Conservation (phyloP, 2,329 filamentous ascomycete species). For the Aspergillus sp. region DNA sequence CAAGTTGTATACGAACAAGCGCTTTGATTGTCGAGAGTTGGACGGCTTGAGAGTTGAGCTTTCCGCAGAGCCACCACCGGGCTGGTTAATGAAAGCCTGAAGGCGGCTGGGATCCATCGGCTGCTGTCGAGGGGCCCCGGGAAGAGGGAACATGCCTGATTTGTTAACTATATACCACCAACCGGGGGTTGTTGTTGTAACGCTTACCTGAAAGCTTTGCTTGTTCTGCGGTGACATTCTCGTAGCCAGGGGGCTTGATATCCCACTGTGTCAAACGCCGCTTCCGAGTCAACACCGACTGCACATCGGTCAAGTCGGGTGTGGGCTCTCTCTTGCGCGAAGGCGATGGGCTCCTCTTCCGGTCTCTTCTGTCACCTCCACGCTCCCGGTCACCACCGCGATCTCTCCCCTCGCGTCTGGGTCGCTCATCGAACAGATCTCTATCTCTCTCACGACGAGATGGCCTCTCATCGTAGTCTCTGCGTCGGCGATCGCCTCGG, state of each 20-base stretch:
- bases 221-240: conserved; percentile 96
- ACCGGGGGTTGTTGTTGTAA: background rate
- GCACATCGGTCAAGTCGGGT: conserved; percentile 84
- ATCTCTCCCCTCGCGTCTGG: conserved; percentile 44
- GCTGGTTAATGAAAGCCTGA: conserved; percentile 93
- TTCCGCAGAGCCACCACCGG: conserved; percentile 66
- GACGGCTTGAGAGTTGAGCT: conserved; percentile 84
- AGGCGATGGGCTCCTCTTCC: conserved; percentile 69
- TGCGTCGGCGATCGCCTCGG: conserved; percentile 55
- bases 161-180: background rate
- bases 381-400: conserved; percentile 43
- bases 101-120: conserved; percentile 92
- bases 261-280: conserved; percentile 98
- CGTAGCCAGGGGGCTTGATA: conserved; percentile 97
- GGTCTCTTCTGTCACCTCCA: conserved; percentile 47
- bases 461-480: conserved; percentile 63
- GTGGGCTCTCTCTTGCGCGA: conserved; percentile 92
- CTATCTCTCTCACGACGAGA: conserved; percentile 52
- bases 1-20: conserved; percentile 83
- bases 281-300: conserved; percentile 81
- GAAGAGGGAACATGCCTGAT: conserved; percentile 90
- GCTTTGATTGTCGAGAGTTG: conserved; percentile 91
- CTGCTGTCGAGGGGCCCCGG: conserved; percentile 90
- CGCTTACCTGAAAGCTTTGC: conserved; percentile 79
- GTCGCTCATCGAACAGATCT: conserved; percentile 64